Percentiles rank a stretch among this genome's conserved stretches.
These are phyloP conservation scores for Chenopodium formosanum DNA, from an alignment of 148 eudicot genomes.

Conservation along the genomic window DNA sequence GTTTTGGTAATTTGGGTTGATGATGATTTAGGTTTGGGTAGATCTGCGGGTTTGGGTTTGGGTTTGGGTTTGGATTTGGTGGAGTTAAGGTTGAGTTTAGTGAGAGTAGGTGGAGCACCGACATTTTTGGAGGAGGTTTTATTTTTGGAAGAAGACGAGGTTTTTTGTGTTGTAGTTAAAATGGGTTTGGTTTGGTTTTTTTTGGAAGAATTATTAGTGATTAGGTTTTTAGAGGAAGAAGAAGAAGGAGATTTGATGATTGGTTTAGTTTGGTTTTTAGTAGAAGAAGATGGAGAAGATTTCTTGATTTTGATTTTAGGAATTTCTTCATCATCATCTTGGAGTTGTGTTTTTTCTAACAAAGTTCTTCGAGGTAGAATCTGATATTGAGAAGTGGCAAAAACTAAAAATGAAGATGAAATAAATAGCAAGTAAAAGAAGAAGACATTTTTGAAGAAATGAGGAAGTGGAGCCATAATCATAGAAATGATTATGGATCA, in stretches of 20 bases:
- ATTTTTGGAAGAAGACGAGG: conserved; percentile 2
- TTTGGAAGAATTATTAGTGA: conserved; percentile 28
- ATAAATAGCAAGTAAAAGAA: conserved; percentile 21
- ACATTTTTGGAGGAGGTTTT: conserved; percentile 7
- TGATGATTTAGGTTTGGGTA: conserved; percentile 30
- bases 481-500: neutral
- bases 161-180: neutral
- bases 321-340: conserved; percentile 9
- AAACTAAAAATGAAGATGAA: conserved; percentile 10
- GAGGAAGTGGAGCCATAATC: conserved; percentile 51
- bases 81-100: conserved; percentile 47
- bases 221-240: conserved; percentile 29
- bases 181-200: conserved; percentile 41
- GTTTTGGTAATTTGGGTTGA: conserved; percentile 9
- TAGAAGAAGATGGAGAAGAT: neutral
- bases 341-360: neutral
- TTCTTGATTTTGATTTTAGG: neutral
- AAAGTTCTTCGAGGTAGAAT: conserved; percentile 22
- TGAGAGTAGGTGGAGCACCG: conserved; percentile 10
- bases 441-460: conserved; percentile 38
- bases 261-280: conserved; percentile 44
- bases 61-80: conserved; percentile 23
- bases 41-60: conserved; percentile 43
- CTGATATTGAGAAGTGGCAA: conserved; percentile 18
- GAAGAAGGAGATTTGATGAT: conserved; percentile 26